Base-by-base conservation (phyloP, 1,139 yeast genomes). In the Nakaseomyces glabratus region DNA sequence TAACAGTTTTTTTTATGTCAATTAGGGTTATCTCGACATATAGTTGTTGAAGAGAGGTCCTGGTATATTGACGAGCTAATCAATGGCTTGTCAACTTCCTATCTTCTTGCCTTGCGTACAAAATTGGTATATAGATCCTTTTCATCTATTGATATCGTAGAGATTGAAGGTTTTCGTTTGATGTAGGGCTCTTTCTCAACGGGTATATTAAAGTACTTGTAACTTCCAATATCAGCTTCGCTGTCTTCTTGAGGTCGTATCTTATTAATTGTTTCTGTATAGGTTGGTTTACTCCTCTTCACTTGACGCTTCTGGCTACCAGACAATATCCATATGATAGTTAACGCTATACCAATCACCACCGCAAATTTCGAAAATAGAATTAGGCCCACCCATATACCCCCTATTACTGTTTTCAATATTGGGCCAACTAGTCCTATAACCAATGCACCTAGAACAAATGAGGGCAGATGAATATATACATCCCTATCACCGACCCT, bases 141-240 rank as follows among this genome's bases (percentile, higher is more conserved):
- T 14, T 19, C 22, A 11, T 29, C 22, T 2, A 24, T 17, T 9
- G 24, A 18, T 16, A 26, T 22, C 11, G 9, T 13, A 15, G 28
- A 8, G 14, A 20, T 11, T 11, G 14, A 13, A 14, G 16, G 13
- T 2, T 18, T 35, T 18, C 31, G 28, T 20, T 22, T 34, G 9
- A 24, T 24, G 10, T 24, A 24, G n/a, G n/a, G n/a, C 15, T 22
- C 43, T 24, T 14, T 40, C 41, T 10, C 44, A 12, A 49, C 39
- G 10, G 55, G 51, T 9, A 50, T 49, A 18, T 48, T 44, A 25
- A 47, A 49, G 37, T 48, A 47, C 20, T 44, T 47, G 20, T 45
- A 40, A 6, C 37, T 39, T 14, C 50, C 53, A 21, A 43, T 38
- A 18, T 39, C 30, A 13, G 24, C 19, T 10, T 18, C 19, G 7